Evolutionary conservation across 306 rosid genomes (phyloP).

Genomic region (Senna siamea): DNA sequence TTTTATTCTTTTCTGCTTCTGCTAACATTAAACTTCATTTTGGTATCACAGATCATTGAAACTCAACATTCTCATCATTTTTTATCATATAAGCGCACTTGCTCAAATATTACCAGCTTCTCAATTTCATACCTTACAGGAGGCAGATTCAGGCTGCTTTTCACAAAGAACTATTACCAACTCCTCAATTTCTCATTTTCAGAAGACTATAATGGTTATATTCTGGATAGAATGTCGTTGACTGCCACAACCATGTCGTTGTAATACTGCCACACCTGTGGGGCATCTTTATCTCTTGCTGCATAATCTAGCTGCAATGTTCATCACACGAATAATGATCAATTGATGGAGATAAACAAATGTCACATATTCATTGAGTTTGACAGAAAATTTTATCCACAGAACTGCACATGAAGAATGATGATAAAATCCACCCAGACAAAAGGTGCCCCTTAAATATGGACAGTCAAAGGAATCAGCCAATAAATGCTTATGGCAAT

Average conservation of each 20-base stretch:
- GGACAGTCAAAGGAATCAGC: conserved; percentile 10
- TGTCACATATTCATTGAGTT: neutral
- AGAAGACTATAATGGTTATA: conserved; percentile 34
- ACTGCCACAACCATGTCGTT: conserved; percentile 60
- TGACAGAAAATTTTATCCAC: neutral
- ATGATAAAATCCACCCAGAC: neutral
- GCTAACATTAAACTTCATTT: conserved; percentile 7
- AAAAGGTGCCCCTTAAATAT: neutral
- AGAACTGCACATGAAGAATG: conserved; percentile 23
- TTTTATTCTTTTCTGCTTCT: neutral
- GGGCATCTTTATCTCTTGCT: conserved; percentile 74
- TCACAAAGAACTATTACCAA: conserved; percentile 10
- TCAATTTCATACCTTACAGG: conserved; percentile 3
- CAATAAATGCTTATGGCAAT: neutral
- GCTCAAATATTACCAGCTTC: neutral
- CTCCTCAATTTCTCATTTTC: conserved; percentile 17
- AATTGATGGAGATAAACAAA: neutral
- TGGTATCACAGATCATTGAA: conserved; percentile 6
- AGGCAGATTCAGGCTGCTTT: conserved; percentile 11
- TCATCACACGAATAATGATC: conserved; percentile 3
- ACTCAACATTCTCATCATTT: conserved; percentile 27
- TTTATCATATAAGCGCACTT: conserved; percentile 18
- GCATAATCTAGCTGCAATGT: conserved; percentile 79
- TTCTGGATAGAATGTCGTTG: conserved; percentile 61
- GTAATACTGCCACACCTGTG: conserved; percentile 60